A percentile compares a stretch with the other conserved stretches of the same genome.
phyloP scores from a whole-genome alignment of 1,284 basidiomycete species.

The Thecaphora thlaspeos region DNA sequence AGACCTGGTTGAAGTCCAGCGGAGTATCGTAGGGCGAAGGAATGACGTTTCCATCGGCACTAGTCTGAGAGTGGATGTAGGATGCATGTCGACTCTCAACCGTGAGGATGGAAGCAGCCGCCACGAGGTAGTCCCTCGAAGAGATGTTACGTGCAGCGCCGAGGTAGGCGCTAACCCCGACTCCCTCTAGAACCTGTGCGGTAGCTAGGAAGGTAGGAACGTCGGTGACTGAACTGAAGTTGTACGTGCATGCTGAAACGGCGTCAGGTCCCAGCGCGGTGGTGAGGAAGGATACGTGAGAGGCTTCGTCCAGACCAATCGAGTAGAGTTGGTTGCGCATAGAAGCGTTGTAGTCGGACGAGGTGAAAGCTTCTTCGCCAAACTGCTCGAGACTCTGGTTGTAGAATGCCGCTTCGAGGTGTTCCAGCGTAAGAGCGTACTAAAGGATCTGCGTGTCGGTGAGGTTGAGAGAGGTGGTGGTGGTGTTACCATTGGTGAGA shows the following conservation, averaged over 20 bases:
- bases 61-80: constrained; percentile 57
- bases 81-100: constrained; percentile 63
- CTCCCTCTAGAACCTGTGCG: constrained; percentile 37
- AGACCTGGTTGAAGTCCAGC: constrained; percentile 45
- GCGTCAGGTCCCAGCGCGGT: constrained; percentile 19
- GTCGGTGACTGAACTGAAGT: constrained; percentile 24
- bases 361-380: constrained; percentile 16
- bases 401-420: constrained; percentile 42
- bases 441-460: constrained; percentile 41
- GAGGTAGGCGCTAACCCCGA: constrained; percentile 26
- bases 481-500: background rate
- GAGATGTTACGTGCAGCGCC: constrained; percentile 36
- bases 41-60: constrained; percentile 21
- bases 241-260: constrained; percentile 30
- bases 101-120: constrained; percentile 58
- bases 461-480: constrained; percentile 7
- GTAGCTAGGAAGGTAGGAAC: constrained; percentile 36
- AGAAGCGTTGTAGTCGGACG: constrained; percentile 29
- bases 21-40: constrained; percentile 35
- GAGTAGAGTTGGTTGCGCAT: constrained; percentile 34
- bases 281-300: constrained; percentile 24
- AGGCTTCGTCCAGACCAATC: constrained; percentile 32
- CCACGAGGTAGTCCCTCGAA: constrained; percentile 19
- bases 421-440: constrained; percentile 47
- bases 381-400: constrained; percentile 34